A percentile compares a stretch with the other conserved stretches of the same genome.
These are phyloP conservation scores for Mycotypha africana DNA, from an alignment of 371 early-diverging fungal species.

Conservation along the genomic window DNA sequence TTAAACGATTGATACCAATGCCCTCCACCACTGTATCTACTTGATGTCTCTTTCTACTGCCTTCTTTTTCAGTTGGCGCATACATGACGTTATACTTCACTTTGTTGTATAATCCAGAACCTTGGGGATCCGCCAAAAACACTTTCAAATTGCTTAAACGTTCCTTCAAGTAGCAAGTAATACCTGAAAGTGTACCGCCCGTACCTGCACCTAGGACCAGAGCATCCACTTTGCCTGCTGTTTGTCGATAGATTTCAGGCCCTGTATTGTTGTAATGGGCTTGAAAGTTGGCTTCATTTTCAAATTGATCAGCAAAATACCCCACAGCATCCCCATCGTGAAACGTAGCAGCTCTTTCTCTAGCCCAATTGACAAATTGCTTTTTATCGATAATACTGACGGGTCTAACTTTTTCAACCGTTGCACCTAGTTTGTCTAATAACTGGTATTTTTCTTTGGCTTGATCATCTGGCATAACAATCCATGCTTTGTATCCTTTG, in stretches of 20 bases:
- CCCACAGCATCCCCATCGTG: slow-evolving; percentile 18
- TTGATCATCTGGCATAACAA: slow-evolving; percentile 95
- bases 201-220: slow-evolving; percentile 90
- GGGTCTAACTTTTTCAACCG: slow-evolving; percentile 88
- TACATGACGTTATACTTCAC: slow-evolving; percentile 90
- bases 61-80: slow-evolving; percentile 84
- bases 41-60: slow-evolving; percentile 87
- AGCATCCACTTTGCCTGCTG: slow-evolving; percentile 67
- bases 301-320: slow-evolving; percentile 91
- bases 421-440: slow-evolving; percentile 81
- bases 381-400: slow-evolving; percentile 87
- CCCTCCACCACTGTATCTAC: slow-evolving; percentile 97
- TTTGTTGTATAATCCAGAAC: slow-evolving; percentile 89
- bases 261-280: slow-evolving; percentile 84
- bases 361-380: slow-evolving; percentile 90
- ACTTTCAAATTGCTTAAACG: slow-evolving; percentile 55
- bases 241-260: slow-evolving; percentile 83
- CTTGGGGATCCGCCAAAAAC: slow-evolving; percentile 89
- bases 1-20: slow-evolving; percentile 92
- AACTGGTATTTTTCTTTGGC: slow-evolving; percentile 87
- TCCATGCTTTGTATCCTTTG: slow-evolving; percentile 85
- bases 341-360: slow-evolving; percentile 68
- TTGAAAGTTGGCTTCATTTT: slow-evolving; percentile 79
- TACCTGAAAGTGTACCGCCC: slow-evolving; percentile 92
- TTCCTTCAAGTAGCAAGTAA: slow-evolving; percentile 76